Percentiles rank a stretch among this genome's conserved stretches.
Conservation (phyloP, 331 rosid genomes). For the Pyracantha coccinea region DNA sequence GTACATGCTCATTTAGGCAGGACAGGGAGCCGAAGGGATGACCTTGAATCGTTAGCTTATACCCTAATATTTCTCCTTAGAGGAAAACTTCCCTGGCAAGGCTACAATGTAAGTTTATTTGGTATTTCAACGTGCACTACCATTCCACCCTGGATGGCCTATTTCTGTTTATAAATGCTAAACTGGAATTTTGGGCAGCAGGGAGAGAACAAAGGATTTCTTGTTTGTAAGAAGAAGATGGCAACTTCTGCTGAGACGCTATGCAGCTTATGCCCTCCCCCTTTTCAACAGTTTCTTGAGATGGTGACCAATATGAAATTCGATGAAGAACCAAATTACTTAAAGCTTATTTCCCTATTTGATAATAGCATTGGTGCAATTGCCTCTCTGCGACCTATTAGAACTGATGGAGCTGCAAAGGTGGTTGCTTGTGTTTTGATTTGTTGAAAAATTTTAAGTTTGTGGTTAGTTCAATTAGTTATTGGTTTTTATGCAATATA, state of each 20-base stretch:
- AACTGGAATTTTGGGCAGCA: neutral
- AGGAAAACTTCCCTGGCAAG: conserved; percentile 43
- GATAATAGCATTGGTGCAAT: conserved; percentile 17
- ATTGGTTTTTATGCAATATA: neutral
- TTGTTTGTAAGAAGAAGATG: conserved; percentile 37
- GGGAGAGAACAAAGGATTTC: conserved; percentile 39
- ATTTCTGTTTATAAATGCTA: neutral
- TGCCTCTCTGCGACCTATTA: conserved; percentile 27
- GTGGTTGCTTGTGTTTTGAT: neutral
- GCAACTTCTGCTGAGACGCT: conserved; percentile 31
- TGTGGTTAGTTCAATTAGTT: neutral
- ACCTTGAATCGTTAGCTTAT: conserved; percentile 33
- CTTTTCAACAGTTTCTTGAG: conserved; percentile 27
- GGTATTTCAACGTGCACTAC: neutral
- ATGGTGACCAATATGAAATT: conserved; percentile 35
- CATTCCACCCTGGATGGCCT: neutral
- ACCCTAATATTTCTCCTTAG: conserved; percentile 30
- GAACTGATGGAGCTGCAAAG: conserved; percentile 32
- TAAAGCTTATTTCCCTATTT: conserved; percentile 25
- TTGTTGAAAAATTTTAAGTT: neutral
- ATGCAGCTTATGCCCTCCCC: conserved; percentile 28
- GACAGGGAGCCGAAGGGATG: conserved; percentile 39
- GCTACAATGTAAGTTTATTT: conserved; percentile 25
- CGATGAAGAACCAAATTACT: conserved; percentile 33
- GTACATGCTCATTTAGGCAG: conserved; percentile 38